Percentiles rank a stretch among this genome's conserved stretches.
phyloP scores from a whole-genome alignment of 1,284 basidiomycete genomes.

The Trichosporon ovoides region DNA sequence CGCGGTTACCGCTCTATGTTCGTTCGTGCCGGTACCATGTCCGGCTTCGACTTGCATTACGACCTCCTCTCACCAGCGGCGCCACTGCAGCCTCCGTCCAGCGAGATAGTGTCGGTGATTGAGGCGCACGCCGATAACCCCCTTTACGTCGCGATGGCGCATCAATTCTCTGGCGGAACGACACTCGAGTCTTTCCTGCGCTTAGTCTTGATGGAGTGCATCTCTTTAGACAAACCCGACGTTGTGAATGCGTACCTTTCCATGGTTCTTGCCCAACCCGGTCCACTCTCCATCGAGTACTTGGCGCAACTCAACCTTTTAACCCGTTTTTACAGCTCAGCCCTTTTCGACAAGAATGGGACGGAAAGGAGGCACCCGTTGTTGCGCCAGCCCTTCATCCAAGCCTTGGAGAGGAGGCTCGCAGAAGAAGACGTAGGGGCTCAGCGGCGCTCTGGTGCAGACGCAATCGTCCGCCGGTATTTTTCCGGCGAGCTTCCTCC shows the following conservation, averaged over 20 bases:
- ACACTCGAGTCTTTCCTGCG: conserved; percentile 63
- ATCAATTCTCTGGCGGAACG: conserved; percentile 59
- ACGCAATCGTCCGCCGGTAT: background rate
- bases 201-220: conserved; percentile 74
- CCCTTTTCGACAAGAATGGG: conserved; percentile 28
- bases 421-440: background rate
- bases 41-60: conserved; percentile 65
- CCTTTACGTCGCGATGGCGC: conserved; percentile 67
- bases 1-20: conserved; percentile 82
- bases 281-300: conserved; percentile 19
- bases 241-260: conserved; percentile 68
- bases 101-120: conserved; percentile 71
- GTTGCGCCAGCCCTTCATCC: conserved; percentile 34
- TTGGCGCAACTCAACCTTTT: conserved; percentile 27
- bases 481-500: background rate
- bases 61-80: conserved; percentile 68
- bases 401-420: conserved; percentile 5
- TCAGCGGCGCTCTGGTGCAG: background rate
- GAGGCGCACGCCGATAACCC: conserved; percentile 74
- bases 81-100: conserved; percentile 59
- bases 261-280: conserved; percentile 40
- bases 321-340: conserved; percentile 26
- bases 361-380: conserved; percentile 31
- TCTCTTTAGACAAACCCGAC: conserved; percentile 79
- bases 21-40: conserved; percentile 69